These are phyloP conservation scores for Colletotrichum sp. DNA, from an alignment of 2,329 filamentous ascomycete species.

Conservation along the genomic window DNA sequence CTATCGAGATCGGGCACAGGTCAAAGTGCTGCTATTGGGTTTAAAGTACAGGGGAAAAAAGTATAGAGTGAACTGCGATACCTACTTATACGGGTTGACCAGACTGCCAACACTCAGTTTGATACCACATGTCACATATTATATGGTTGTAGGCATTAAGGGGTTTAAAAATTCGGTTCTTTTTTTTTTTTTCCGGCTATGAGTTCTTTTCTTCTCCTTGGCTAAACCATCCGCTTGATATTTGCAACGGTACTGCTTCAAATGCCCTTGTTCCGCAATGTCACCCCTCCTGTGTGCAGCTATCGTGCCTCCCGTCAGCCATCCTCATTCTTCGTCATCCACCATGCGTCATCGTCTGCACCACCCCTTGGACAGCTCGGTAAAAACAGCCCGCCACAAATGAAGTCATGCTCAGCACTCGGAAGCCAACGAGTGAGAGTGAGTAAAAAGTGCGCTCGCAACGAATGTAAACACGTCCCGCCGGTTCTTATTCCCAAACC, in stretches of 20 bases:
- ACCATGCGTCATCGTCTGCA: neutral
- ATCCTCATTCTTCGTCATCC: neutral
- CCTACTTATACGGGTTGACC: no score
- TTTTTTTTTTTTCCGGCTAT: neutral
- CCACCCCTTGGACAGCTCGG: neutral
- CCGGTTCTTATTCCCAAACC: conserved; percentile 6
- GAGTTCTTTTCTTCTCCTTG: neutral
- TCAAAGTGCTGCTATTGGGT: no score
- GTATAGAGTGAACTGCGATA: no score
- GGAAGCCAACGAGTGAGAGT: neutral
- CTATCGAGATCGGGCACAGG: no score
- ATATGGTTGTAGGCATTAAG: neutral
- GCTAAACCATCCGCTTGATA: neutral
- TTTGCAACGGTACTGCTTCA: conserved; percentile 8
- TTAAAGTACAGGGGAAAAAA: no score
- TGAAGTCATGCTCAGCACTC: neutral
- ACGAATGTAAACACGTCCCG: neutral
- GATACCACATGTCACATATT: conserved; percentile 5
- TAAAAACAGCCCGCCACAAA: conserved; percentile 1
- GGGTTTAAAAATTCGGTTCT: neutral
- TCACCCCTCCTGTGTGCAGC: neutral
- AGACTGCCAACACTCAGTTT: no score
- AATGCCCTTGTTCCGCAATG: neutral
- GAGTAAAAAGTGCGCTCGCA: neutral
- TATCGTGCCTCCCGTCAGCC: neutral